Base-by-base conservation (phyloP, 495 filamentous ascomycete genomes). In the Immersiella caudata region DNA sequence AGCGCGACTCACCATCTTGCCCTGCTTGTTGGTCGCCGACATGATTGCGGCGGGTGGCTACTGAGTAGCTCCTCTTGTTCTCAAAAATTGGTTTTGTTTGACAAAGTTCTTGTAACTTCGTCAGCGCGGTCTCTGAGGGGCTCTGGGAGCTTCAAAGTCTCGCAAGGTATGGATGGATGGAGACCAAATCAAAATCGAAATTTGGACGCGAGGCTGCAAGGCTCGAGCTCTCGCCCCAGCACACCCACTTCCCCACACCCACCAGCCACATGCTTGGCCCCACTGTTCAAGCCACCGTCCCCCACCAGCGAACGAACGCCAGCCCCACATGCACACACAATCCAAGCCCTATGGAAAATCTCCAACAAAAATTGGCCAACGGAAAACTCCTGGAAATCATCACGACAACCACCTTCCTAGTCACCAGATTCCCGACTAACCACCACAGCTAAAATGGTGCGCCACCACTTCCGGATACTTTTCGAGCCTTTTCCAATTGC, bases 21-120 rank as follows among this genome's bases (percentile, higher is more conserved):
- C 95, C 77, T 97, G 92, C 79, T 96, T 96, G 86, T 97, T 97
- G 71, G 90, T 88, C 90, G 96, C 94, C 90, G 96, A 96, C 81
- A 79, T 90, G 79, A 75, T 81, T 71, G 73, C 76, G 78, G 74
- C 80, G 83, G 85, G 85, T 87, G 51, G 87, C 84, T 86, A 85
- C 79, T 62, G 70, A 82, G 88, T 89, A 91, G 89, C 89, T 86
- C 83, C 68, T 69, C 69, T 60, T 74, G 36, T 65, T 79, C 81
- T 76, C 80, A 88, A 90, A 89, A 84, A 85, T 83, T 85, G 67
- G 57, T 14, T 57, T 22, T 35, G 49, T 40, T 52, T 49, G 62
- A 63, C 51, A 62, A 69, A 69, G 69, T 56, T 65, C 59, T 66
- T 29, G 25, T 46, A 64, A 64, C 60, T 54, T 67, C 59, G 64